Conservation (phyloP, 1,284 basidiomycete genomes). For the Apiotrichum sp. region DNA sequence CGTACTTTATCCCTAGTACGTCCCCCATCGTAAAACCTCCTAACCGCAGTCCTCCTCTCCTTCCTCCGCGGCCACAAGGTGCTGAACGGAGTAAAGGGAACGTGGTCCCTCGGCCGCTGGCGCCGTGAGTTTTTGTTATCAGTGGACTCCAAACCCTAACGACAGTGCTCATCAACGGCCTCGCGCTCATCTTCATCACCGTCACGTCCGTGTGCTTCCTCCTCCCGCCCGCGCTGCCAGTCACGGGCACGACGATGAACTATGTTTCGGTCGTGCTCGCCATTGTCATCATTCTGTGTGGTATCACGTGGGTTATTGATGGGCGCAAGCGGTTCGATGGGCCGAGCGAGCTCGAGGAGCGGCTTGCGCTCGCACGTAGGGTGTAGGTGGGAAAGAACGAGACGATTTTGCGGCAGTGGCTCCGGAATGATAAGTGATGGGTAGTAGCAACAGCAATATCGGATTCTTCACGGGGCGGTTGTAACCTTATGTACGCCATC, state of each 20-base stretch:
- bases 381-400: background rate
- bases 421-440: no score
- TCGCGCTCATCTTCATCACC: slow-evolving; percentile 43
- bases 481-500: no score
- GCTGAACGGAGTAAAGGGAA: slow-evolving; percentile 34
- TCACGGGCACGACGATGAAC: slow-evolving; percentile 47
- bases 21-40: slow-evolving; percentile 26
- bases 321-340: slow-evolving; percentile 44
- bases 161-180: slow-evolving; percentile 41
- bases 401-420: no score
- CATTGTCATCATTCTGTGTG: slow-evolving; percentile 32
- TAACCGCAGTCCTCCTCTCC: slow-evolving; percentile 40
- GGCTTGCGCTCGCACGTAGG: background rate
- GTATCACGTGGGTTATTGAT: slow-evolving; percentile 40
- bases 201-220: slow-evolving; percentile 51
- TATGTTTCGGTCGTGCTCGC: slow-evolving; percentile 44
- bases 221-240: slow-evolving; percentile 49
- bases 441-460: no score
- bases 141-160: slow-evolving; percentile 34
- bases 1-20: slow-evolving; percentile 34
- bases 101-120: slow-evolving; percentile 35
- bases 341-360: slow-evolving; percentile 38
- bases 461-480: no score
- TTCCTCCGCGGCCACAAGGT: slow-evolving; percentile 46
- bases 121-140: slow-evolving; percentile 29